Evolutionary conservation across 2,329 filamentous ascomycete genomes (phyloP), one percentile per base, ranked within the genome.

Genomic region (Sporothrix brasiliensis): DNA sequence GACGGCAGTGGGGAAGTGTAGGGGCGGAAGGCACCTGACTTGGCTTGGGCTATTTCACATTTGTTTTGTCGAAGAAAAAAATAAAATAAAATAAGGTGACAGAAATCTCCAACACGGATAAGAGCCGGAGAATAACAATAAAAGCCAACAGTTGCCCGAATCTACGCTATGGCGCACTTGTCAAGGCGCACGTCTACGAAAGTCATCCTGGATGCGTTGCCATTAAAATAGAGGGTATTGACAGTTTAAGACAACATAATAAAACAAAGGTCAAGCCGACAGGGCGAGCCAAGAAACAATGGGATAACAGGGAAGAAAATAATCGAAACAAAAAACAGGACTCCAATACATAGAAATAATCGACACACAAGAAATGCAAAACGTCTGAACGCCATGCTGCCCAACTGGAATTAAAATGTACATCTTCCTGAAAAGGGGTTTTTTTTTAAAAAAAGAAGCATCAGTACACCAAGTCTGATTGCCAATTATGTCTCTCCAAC

Each of bases 401-500:
- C 44, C 34, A 47, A 3, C 52, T 34, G 47, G 34, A 67, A 39
- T 41, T n/a, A 67, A 66, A 67, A 67, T 63, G 39, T 14, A 13
- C 39, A 44, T 47, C 41, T 47, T 16, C 41, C 41, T 16, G 34
- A 34, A 9, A 34, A 34, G 34, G 34, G 3, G 3, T 7, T 34
- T 34, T 34, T 7, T 7, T 34, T 6, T 6, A 34, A 34, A 34
- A 34, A 34, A 34, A 6, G 34, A 34, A 34, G 34, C 34, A 34
- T 34, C 34, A 7, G 34, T 34, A 34, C 27, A 9, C 24, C 30
- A 3, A 19, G 7, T 21, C 27, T 27, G 24, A 24, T 19, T 27
- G 11, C 13, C n/a, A 5, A 16, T 52, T 16, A 58, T 39, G 41
- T 34, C n/a, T 41, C 34, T 11, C 63, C 73, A 39, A 72, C 75